Conservation (phyloP, 495 filamentous ascomycete species). For the Talaromyces thailandensis region DNA sequence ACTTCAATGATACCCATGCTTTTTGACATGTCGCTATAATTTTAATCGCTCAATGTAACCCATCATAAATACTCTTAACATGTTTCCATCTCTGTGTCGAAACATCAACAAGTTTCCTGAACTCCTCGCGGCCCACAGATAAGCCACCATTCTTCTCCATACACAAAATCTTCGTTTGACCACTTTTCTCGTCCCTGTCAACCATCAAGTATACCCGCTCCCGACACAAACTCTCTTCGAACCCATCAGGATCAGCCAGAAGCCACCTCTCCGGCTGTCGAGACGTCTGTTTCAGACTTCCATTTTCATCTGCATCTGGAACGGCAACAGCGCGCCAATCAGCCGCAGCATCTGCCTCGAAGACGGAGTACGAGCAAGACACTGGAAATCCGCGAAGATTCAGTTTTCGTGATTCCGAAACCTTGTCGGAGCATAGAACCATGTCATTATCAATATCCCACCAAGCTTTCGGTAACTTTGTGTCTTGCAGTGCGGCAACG, state of each 20-base stretch:
- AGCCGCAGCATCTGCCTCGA: conserved; percentile 50
- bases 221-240: conserved; percentile 74
- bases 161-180: conserved; percentile 48
- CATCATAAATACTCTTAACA: conserved; percentile 36
- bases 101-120: conserved; percentile 44
- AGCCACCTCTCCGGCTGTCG: conserved; percentile 56
- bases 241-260: conserved; percentile 77
- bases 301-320: conserved; percentile 32
- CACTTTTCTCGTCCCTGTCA: conserved; percentile 43
- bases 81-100: conserved; percentile 47
- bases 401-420: conserved; percentile 39
- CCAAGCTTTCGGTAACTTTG: conserved; percentile 66
- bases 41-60: conserved; percentile 16
- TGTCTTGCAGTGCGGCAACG: conserved; percentile 72
- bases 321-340: conserved; percentile 30
- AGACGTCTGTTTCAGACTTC: conserved; percentile 23
- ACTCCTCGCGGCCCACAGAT: conserved; percentile 42
- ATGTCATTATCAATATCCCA: conserved; percentile 79
- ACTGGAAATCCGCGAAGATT: conserved; percentile 54
- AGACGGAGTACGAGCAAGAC: conserved; percentile 64
- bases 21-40: not conserved
- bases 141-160: conserved; percentile 81
- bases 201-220: conserved; percentile 69
- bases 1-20: not conserved
- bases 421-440: conserved; percentile 61